Evolutionary conservation across 257 asterid species (phyloP), one percentile per base, ranked within the genome.

Genomic region (Solanum medicagineum): DNA sequence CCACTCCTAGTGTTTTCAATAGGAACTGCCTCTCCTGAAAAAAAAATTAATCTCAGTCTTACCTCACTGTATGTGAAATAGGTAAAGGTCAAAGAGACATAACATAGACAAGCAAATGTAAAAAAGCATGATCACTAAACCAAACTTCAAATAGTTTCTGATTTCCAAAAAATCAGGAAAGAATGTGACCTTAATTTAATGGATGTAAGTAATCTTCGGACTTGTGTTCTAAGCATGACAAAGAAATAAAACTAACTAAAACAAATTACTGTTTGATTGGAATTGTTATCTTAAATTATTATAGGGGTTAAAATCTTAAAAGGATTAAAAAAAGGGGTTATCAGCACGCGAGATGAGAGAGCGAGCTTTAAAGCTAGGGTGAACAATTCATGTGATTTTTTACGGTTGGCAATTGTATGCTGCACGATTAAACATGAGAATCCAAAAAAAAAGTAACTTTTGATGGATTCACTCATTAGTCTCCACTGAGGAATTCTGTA

Each of bases 11-110:
- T 85, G 99, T 93, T 90, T 91, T 97, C 93, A 92, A 85, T 69
- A 97, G 88, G 94, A 95, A 97, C 87, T 94, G 96, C 85, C 94
- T 95, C 92, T 97, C 99, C 99, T 97, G 99, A 92, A 85, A 90
- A 88, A 86, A 45, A 74, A 83, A 36, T 44, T 24, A 68, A 45
- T 16, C 65, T 45, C 63, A 53, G 29, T 17, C 83, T 10, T 79
- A 51, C 66, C 44, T 79, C 83, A 53, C 66, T 54, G 32, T 17
- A 54, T 49, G 16, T 26, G 60, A 79, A 53, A 51, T 26, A 77
- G 26, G 0, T 77, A 51, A 51, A 24, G 2, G 83, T 53, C 65
- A 77, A 77, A 15, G 26, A 77, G 63, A 51, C 4, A 79, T 53
- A 47, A 79, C 24, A 51, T 77, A 77, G 83, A 77, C 45, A 77